Base-by-base conservation (phyloP, 768 basidiomycete genomes). In the Pisolithus tinctorius region DNA sequence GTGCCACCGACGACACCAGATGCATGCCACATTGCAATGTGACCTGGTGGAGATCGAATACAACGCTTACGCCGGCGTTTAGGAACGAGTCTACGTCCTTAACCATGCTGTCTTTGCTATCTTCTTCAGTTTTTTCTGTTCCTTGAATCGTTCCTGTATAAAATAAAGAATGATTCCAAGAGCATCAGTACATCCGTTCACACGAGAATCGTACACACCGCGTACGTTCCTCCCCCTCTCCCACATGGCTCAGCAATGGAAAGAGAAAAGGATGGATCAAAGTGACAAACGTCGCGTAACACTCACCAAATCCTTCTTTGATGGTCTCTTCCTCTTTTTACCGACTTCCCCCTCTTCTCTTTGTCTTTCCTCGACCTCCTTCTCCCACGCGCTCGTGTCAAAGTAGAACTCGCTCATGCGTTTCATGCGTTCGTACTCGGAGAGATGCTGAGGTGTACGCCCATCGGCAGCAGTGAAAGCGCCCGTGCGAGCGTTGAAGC, bases 371-470 rank as follows among this genome's bases (percentile, higher is more conserved):
- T 79, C 86, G 3, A 88, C 74, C 27, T 90, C 80, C 48, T 77
- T 57, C 67, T 91, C 84, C 89, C 89, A 93, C 44, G 76, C 77
- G n/a, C 74, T 75, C 20, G 89, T 83, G 56, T 93, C 89, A 55
- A 93, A 93, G 68, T 89, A 93, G 59, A 88, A 86, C 61, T 84
- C 79, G 73, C 86, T 89, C 89, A 92, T 92, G 40, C 90, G 79
- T 27, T 69, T 67, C 60, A 82, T 83, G 5, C 89, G 81, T 57
- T 90, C 88, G 57, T 80, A 88, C 62, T 92, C 90, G 16, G 83
- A 85, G 47, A 93, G 64, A 60, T 90, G 88, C 3, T 78, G 69
- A 6, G 90, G 88, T 48, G 87, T 82, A 25, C 89, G 80, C 14
- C 77, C 80, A 48, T 87, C 83, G 4, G 73, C 61, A 16, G 78